Conservation (phyloP, 352 stramenopile genomes). For the Lagenidium giganteum region DNA sequence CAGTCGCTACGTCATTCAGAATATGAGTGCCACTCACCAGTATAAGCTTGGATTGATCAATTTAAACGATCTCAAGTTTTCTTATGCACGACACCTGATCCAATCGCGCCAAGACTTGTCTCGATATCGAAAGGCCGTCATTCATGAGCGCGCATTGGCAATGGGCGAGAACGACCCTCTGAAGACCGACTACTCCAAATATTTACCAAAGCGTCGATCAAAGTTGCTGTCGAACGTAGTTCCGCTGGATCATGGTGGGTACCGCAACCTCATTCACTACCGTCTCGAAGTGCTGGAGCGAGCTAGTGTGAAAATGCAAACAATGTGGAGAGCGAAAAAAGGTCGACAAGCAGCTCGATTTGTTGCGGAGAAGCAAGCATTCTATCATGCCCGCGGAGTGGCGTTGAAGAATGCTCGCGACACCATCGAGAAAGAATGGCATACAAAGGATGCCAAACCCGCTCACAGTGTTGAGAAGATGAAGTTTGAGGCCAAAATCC, state of each 20-base stretch:
- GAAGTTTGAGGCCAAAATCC: constrained; percentile 92
- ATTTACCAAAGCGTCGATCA: constrained; percentile 62
- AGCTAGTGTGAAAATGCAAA: constrained; percentile 81
- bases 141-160: constrained; percentile 85
- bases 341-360: constrained; percentile 62
- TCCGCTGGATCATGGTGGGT: constrained; percentile 83
- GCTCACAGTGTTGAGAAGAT: constrained; percentile 84
- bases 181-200: constrained; percentile 92
- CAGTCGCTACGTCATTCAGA: constrained; percentile 78
- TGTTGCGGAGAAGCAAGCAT: constrained; percentile 84
- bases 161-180: constrained; percentile 90
- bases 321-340: constrained; percentile 68
- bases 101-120: constrained; percentile 51
- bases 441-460: constrained; percentile 58
- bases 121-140: constrained; percentile 55
- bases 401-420: constrained; percentile 60
- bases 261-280: constrained; percentile 83
- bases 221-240: constrained; percentile 84
- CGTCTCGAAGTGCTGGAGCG: constrained; percentile 59
- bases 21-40: constrained; percentile 82
- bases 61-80: constrained; percentile 86
- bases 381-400: constrained; percentile 81
- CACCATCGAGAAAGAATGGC: constrained; percentile 67
- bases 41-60: constrained; percentile 87
- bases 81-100: constrained; percentile 45